A percentile compares a stretch with the other conserved stretches of the same genome.
Conservation (phyloP, 225 moss, liverwort and hornwort species). For the Lunularia cruciata region DNA sequence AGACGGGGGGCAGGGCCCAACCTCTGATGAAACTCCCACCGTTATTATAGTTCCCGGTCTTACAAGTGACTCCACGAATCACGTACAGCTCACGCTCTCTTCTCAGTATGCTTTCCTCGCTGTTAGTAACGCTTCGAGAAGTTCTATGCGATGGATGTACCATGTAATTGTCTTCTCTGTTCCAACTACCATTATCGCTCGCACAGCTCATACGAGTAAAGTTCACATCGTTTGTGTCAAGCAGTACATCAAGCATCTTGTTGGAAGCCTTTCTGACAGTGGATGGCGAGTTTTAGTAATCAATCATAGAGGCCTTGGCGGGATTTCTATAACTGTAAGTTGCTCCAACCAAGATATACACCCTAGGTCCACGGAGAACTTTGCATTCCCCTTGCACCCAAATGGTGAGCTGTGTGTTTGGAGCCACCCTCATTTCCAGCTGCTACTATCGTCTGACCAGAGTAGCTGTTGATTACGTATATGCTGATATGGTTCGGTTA, state of each 20-base stretch:
- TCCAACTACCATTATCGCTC: too few species aligned
- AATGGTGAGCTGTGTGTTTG: too few species aligned
- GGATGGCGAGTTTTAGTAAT: constrained; percentile 78
- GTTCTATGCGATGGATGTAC: too few species aligned
- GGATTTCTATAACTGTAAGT: constrained; percentile 79
- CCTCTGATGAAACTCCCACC: constrained; percentile 66
- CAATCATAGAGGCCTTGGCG: constrained; percentile 92
- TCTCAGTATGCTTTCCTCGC: not conserved
- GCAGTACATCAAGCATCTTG: constrained; percentile 84
- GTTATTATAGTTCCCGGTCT: constrained; percentile 79
- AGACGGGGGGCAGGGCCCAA: constrained; percentile 32
- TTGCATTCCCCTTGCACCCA: too few species aligned
- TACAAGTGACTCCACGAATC: constrained; percentile 70
- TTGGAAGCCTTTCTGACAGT: constrained; percentile 51
- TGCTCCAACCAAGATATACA: not conserved
- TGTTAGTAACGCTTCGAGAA: too few species aligned
- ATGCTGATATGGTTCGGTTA: too few species aligned
- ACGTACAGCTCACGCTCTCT: constrained; percentile 42
- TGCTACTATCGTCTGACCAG: too few species aligned
- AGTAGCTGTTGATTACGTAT: not conserved
- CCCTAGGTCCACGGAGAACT: too few species aligned
- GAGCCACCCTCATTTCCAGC: too few species aligned
- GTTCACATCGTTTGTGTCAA: constrained; percentile 15
- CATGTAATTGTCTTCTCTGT: not conserved
- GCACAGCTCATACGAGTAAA: not conserved